Conservation (phyloP, 2,329 filamentous ascomycete genomes). For the Exophiala oligosperma region DNA sequence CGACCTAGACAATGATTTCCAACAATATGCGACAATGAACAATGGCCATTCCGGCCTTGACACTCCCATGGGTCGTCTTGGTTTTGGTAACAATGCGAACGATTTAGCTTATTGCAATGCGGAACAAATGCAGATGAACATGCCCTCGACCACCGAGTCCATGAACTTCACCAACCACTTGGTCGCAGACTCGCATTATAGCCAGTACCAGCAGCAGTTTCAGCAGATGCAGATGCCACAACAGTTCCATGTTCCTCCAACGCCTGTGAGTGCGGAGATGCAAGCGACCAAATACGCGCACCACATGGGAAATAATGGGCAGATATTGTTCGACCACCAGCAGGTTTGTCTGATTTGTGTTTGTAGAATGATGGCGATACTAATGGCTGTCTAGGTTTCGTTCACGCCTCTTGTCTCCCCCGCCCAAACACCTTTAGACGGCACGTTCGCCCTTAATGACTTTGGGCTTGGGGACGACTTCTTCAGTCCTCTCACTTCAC, state of each 20-base stretch:
- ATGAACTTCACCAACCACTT: slow-evolving; percentile 26
- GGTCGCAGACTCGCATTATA: slow-evolving; percentile 27
- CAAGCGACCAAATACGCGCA: slow-evolving; percentile 44
- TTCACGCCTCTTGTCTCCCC: slow-evolving; percentile 53
- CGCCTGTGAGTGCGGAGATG: slow-evolving; percentile 51
- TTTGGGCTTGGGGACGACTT: slow-evolving; percentile 51
- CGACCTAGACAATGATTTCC: slow-evolving; percentile 49
- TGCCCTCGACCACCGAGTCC: slow-evolving; percentile 21
- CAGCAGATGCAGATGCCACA: slow-evolving; percentile 31
- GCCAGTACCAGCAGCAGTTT: slow-evolving; percentile 31
- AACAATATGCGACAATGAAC: slow-evolving; percentile 41
- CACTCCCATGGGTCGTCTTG: slow-evolving; percentile 39
- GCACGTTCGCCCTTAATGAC: slow-evolving; percentile 47
- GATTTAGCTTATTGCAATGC: slow-evolving; percentile 13
- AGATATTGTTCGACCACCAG: slow-evolving; percentile 47
- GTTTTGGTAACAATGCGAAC: slow-evolving; percentile 32
- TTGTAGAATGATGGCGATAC: not conserved
- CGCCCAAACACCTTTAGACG: slow-evolving; percentile 51
- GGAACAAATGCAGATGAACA: slow-evolving; percentile 29
- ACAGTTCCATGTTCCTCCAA: slow-evolving; percentile 40
- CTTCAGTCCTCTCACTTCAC: slow-evolving; percentile 52
- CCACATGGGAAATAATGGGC: slow-evolving; percentile 39
- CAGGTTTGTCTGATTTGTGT: slow-evolving; percentile 29
- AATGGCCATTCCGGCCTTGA: slow-evolving; percentile 39
- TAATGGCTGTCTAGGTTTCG: slow-evolving; percentile 40